phyloP scores from a whole-genome alignment of 106 monocot species.

The Vanilla planifolia region DNA sequence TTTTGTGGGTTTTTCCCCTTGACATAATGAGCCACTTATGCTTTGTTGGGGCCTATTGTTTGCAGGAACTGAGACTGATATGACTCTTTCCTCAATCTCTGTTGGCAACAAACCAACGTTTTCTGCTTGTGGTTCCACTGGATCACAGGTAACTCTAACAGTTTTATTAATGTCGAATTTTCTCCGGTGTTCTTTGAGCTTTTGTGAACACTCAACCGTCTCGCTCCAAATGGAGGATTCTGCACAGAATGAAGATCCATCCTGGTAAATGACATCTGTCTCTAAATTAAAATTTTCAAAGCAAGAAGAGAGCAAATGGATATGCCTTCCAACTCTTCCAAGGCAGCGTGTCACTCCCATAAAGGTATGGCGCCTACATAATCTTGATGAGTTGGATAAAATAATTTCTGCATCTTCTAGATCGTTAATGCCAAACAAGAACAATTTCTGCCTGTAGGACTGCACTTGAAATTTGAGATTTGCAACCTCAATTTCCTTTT shows the following conservation, averaged over 20 bases:
- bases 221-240: neutral
- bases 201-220: slow-evolving; percentile 9
- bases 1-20: neutral
- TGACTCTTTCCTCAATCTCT: too few species aligned
- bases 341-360: neutral
- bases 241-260: neutral
- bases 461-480: slow-evolving; percentile 29
- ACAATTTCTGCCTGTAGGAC: slow-evolving; percentile 16
- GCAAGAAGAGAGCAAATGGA: slow-evolving; percentile 8
- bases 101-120: too few species aligned
- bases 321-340: slow-evolving; percentile 7
- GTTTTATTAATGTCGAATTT: neutral
- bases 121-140: neutral
- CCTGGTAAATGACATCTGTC: slow-evolving; percentile 15
- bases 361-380: too few species aligned
- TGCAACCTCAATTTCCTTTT: slow-evolving; percentile 38
- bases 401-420: neutral
- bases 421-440: neutral
- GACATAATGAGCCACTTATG: neutral
- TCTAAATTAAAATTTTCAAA: slow-evolving; percentile 13
- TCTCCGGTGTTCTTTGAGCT: slow-evolving; percentile 8
- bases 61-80: neutral
- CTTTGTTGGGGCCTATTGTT: neutral
- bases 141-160: slow-evolving; percentile 2
- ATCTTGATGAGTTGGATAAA: too few species aligned